Percentiles rank a stretch among this genome's conserved stretches.
Evolutionary conservation across 257 asterid genomes (phyloP).

Genomic region (Penstemon barbatus): DNA sequence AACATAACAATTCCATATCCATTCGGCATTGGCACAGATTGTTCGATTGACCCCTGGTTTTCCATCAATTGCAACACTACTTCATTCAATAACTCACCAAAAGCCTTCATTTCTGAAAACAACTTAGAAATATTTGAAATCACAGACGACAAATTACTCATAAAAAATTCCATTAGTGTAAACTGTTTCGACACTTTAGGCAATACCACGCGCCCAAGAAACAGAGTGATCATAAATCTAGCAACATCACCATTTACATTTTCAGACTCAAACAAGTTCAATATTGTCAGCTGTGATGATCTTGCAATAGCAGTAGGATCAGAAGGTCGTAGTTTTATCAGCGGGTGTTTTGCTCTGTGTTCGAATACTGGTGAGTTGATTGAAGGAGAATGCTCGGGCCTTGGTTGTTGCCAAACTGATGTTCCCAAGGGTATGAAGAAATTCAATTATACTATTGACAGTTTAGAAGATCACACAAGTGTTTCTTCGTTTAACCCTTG

Average conservation of each 20-base stretch:
- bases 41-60: slow-evolving; percentile 26
- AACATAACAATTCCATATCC: slow-evolving; percentile 36
- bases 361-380: slow-evolving; percentile 24
- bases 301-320: neutral
- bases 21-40: slow-evolving; percentile 38
- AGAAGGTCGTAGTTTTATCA: slow-evolving; percentile 21
- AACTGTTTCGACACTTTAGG: too few relatives aligned
- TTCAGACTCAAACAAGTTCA: too few relatives aligned
- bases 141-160: too few relatives aligned
- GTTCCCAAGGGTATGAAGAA: slow-evolving; percentile 41
- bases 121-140: too few relatives aligned
- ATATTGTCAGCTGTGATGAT: too few relatives aligned
- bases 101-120: neutral
- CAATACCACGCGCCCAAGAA: too few relatives aligned
- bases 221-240: too few relatives aligned
- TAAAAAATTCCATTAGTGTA: too few relatives aligned
- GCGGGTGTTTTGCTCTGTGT: slow-evolving; percentile 49
- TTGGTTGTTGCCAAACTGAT: slow-evolving; percentile 42
- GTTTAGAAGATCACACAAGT: neutral
- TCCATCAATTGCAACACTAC: slow-evolving; percentile 33
- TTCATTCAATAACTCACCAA: slow-evolving; percentile 4
- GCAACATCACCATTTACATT: too few relatives aligned
- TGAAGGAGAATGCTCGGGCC: slow-evolving; percentile 48
- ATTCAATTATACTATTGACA: neutral
- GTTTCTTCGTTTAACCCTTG: slow-evolving; percentile 36